Base-by-base conservation (phyloP, 2,329 filamentous ascomycete species). In the Aureobasidium sp. region DNA sequence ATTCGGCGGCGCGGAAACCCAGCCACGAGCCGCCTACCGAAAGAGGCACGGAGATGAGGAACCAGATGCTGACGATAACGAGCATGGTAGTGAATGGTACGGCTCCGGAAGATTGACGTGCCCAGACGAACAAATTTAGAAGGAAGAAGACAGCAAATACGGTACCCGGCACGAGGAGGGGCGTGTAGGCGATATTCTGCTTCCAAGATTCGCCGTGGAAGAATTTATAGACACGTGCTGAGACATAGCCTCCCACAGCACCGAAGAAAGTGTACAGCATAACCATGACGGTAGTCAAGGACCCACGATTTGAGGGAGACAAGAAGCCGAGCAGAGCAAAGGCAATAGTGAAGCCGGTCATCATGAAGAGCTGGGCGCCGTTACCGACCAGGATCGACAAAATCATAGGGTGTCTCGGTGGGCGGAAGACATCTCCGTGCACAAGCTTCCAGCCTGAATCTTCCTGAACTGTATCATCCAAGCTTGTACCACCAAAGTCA, bases 401-500 rank as follows among this genome's bases (percentile, higher is more conserved):
- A 15, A 97, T 79, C 32, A 99, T 82, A 1, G 92, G 89, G 64
- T 89, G 87, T 66, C 87, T 85, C 3, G 94, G 94, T 12, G 88
- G 87, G 62, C 94, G 88, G 82, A 99, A 99, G 36, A 97, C 93
- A 74, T 99, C 94, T 60, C 94, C 94, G 70, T 99, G 94, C 0
- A 99, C 92, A 52, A 99, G 79, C 77, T 99, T 99, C 94, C 94
- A 99, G 64, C 94, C 94, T 10, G 92, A 97, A 74, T 99, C 94
- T 71, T 99, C 94, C 74, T 96, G 92, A 0, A 97, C 90, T 37
- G 92, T 93, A 70, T 97, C 93, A 67, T 97, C 93, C 6, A 91
- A 80, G 10, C 79, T 77, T 42, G 86, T 88, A 44, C 89, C 90
- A 44, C 88, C 88, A 39, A 97, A 81, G 72, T 97, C 93, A 64